These are phyloP conservation scores for Plasmodium vivax DNA, from an alignment of 169 alveolate genomes.

Conservation along the genomic window DNA sequence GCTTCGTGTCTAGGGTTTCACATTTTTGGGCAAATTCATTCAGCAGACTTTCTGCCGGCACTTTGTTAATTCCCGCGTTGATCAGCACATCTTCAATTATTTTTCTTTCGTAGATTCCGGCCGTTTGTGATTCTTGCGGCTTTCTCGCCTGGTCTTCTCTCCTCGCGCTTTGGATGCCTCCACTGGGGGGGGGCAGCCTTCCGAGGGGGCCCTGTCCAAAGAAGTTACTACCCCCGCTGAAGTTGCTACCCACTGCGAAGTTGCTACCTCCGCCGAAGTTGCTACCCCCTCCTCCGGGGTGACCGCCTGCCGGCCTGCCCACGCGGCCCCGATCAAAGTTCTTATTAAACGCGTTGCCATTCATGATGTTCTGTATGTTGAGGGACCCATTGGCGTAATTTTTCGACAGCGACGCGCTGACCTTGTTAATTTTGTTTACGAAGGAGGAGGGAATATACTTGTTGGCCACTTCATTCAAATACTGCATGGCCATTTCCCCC, in stretches of 20 bases:
- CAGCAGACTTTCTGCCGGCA: conserved; percentile 34
- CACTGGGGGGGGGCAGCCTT: not conserved
- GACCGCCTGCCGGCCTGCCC: not conserved
- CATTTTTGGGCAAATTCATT: conserved; percentile 63
- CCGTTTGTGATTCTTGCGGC: conserved; percentile 26
- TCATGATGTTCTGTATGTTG: conserved; percentile 53
- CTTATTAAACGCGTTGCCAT: conserved; percentile 35
- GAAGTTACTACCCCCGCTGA: not conserved
- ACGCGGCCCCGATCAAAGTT: conserved; percentile 7
- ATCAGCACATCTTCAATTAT: conserved; percentile 40
- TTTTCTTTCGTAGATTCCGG: conserved; percentile 48
- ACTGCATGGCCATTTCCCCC: conserved; percentile 64
- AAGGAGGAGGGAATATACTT: conserved; percentile 69
- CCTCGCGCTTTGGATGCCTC: not conserved
- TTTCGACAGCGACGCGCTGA: conserved; percentile 46
- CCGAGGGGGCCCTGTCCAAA: not conserved
- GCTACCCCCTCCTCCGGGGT: not conserved
- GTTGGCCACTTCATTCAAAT: conserved; percentile 63
- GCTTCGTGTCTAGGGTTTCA: conserved; percentile 57
- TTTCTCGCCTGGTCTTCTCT: not conserved
- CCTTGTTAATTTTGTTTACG: conserved; percentile 56
- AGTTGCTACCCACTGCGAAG: not conserved
- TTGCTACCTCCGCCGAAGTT: too few species aligned
- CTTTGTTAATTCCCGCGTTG: conserved; percentile 40
- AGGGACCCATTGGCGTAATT: conserved; percentile 71